Base-by-base conservation (phyloP, 495 filamentous ascomycete species). In the Annulohypoxylon maeteangense region DNA sequence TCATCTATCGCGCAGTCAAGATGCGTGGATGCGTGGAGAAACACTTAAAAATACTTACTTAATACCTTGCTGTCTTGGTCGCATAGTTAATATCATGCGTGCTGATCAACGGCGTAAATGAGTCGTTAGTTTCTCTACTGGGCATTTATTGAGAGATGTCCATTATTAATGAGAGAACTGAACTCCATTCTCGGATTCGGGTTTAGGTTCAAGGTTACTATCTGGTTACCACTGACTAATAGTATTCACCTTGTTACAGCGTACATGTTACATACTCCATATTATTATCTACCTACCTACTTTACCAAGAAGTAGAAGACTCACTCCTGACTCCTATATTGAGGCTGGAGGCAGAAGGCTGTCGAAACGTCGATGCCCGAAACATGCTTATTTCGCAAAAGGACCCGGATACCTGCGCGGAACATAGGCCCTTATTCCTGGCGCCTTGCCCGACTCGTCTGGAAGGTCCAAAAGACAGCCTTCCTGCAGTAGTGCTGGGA, bases 381-480 rank as follows among this genome's bases (percentile, higher is more conserved):
- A 72, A 72, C 63, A 67, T 55, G 62, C 58, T 72, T 72, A 67
- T 67, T 72, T 53, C 44, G 59, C 45, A 44, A 59, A 72, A 64
- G 69, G 69, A 72, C 64, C 50, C 20, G 6, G 29, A 2, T 36
- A 55, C 23, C 31, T 23, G 44, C 51, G 36, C 27, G 48, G 62
- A 20, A 29, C 51, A 29, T 58, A 29, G 63, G 44, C 55, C 16
- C 53, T 67, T 42, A 29, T 67, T 67, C 58, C 58, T 67, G 57
- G 63, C 62, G 58, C 57, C 57, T 38, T 22, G 27, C 59, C 59
- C 3, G 16, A 23, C 54, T 54, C 50, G 50, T 8, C 50, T 54
- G 20, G 25, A 25, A 48, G 10, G 7, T 11, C 8, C 10, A 50
- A 23, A 2, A 23, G 8, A 22, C 22, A 11, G 18, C 53, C 16